A percentile compares a stretch with the other conserved stretches of the same genome.
Evolutionary conservation across 2,329 filamentous ascomycete genomes (phyloP).

Genomic region (Trichoderma sp.): DNA sequence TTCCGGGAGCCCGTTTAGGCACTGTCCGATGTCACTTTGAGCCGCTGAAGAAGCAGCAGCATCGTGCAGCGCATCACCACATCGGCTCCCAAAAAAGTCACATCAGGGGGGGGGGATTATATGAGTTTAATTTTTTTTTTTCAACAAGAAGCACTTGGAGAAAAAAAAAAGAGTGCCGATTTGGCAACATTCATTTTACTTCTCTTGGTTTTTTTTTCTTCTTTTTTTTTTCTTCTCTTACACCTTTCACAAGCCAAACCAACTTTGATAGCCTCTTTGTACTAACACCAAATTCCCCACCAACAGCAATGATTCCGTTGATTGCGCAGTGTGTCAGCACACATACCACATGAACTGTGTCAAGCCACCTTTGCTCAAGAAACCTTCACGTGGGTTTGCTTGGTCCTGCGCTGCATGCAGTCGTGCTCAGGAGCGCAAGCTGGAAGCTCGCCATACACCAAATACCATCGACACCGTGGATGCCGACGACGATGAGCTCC

Average conservation of each 20-base stretch:
- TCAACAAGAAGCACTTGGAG: neutral
- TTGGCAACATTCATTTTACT: neutral
- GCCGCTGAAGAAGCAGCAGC: slow-evolving; percentile 2
- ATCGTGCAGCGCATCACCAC: neutral
- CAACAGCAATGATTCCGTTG: slow-evolving; percentile 83
- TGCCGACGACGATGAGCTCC: slow-evolving; percentile 62
- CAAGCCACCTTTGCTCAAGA: slow-evolving; percentile 86
- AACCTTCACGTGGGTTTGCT: slow-evolving; percentile 94
- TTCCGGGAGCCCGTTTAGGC: slow-evolving; percentile 16
- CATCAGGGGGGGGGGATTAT: neutral
- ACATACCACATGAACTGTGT: slow-evolving; percentile 99
- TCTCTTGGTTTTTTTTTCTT: neutral
- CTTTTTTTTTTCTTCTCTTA: neutral
- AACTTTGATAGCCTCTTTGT: neutral
- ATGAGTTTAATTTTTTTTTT: neutral
- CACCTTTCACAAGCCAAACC: neutral
- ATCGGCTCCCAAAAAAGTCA: neutral
- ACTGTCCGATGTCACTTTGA: slow-evolving; percentile 19
- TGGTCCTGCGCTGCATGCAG: slow-evolving; percentile 98
- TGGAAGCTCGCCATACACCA: slow-evolving; percentile 87
- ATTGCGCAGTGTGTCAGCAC: slow-evolving; percentile 91
- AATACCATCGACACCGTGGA: slow-evolving; percentile 69
- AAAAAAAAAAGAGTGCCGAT: no score
- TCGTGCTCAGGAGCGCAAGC: slow-evolving; percentile 87
- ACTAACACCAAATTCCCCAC: slow-evolving; percentile 2